Base-by-base conservation (phyloP, 1,284 basidiomycete genomes). In the Moniliophthora roreri region DNA sequence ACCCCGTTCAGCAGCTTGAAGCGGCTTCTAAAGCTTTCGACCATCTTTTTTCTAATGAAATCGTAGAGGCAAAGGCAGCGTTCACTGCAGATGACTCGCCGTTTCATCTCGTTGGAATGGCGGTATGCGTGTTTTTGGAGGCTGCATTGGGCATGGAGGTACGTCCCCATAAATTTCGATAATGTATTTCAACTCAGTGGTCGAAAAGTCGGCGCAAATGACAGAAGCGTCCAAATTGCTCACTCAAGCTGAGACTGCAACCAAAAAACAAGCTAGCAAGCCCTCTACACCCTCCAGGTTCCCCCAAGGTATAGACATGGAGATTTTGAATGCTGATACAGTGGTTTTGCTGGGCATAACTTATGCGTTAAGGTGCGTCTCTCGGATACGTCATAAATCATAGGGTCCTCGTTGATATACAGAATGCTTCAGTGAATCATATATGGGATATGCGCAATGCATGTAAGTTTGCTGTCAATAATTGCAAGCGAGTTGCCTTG, bases 101-200 rank as follows among this genome's bases (percentile, higher is more conserved):
- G 0, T 87, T 89, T 63, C 87, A 90, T 66, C 72, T 80, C 34
- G 73, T 90, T 54, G 89, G 89, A 2, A 70, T 82, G 0, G 89
- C 88, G n/a, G 81, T 84, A 0, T 84, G 83, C 55, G 79, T 81
- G 1, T 91, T 91, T 60, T 69, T 91, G 28, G 84, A 89, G 66
- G 89, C 89, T 1, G 87, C 86, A 1, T 69, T 91, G n/a, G 86
- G 87, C 16, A 84, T 91, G 84, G 89, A 91, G 79, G 85, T 84
- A 40, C n/a, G 74, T 64, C 16, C 21, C 28, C 13, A 23, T 9
- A 18, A 20, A 23, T 23, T 42, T 35, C n/a, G n/a, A n/a, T n/a
- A n/a, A n/a, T 23, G 41, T 23, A 13, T 10, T 15, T 37, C 42
- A 50, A 48, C 41, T 45, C 35, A 34, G 10, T 37, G 46, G 56